phyloP scores from a whole-genome alignment of 495 filamentous ascomycete species.

The Talaromyces stipitatus region DNA sequence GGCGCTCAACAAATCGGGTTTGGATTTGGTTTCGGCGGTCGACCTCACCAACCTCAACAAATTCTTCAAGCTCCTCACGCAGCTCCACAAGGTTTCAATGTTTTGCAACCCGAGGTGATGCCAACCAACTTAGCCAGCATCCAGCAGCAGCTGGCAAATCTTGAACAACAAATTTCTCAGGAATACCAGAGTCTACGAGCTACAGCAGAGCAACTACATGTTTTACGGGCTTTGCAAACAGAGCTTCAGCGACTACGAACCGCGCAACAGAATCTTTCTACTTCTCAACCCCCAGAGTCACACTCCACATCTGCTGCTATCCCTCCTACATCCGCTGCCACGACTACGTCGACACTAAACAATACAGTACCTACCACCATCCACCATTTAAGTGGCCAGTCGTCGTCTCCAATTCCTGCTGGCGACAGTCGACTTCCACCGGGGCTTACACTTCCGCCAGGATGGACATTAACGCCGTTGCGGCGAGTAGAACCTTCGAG shows the following conservation, averaged over 20 bases:
- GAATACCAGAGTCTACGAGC: slow-evolving; percentile 51
- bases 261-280: slow-evolving; percentile 25
- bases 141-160: slow-evolving; percentile 50
- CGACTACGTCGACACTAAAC: neutral
- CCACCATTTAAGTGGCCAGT: slow-evolving; percentile 21
- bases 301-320: slow-evolving; percentile 13
- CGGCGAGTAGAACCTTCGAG: slow-evolving; percentile 35
- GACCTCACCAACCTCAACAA: slow-evolving; percentile 15
- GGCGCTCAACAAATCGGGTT: slow-evolving; percentile 34
- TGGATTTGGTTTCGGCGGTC: slow-evolving; percentile 36
- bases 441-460: slow-evolving; percentile 63
- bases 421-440: slow-evolving; percentile 64
- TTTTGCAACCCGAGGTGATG: slow-evolving; percentile 8
- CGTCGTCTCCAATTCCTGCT: slow-evolving; percentile 44
- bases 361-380: slow-evolving; percentile 11
- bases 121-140: slow-evolving; percentile 24
- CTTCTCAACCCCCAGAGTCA: slow-evolving; percentile 10
- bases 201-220: slow-evolving; percentile 47
- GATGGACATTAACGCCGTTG: slow-evolving; percentile 69
- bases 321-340: slow-evolving; percentile 15
- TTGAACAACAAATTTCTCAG: slow-evolving; percentile 59
- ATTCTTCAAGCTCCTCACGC: slow-evolving; percentile 11
- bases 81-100: slow-evolving; percentile 7
- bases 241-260: slow-evolving; percentile 57
- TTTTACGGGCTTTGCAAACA: slow-evolving; percentile 48